A percentile compares a stretch with the other conserved stretches of the same genome.
phyloP scores from a whole-genome alignment of 192 early-diverging fungal species.

The Coemansia sp. region DNA sequence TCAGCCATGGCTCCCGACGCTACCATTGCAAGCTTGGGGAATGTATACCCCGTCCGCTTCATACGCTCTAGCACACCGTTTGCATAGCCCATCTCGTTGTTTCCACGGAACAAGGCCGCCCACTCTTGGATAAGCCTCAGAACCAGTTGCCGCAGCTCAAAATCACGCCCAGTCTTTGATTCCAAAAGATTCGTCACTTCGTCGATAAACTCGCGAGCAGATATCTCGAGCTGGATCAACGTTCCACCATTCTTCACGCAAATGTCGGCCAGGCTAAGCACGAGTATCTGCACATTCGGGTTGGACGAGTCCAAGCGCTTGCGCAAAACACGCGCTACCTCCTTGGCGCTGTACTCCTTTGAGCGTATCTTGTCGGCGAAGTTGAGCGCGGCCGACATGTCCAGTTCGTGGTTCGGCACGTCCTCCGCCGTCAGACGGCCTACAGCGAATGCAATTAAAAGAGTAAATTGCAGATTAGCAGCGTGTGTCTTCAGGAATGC shows the following conservation, averaged over 20 bases:
- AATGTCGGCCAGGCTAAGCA: constrained; percentile 86
- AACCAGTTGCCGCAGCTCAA: constrained; percentile 77
- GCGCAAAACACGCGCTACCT: constrained; percentile 77
- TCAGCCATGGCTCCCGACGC: constrained; percentile 77
- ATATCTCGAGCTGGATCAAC: constrained; percentile 85
- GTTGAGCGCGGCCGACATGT: constrained; percentile 83
- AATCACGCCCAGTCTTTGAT: constrained; percentile 63
- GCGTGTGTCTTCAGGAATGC: background rate
- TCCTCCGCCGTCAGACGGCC: constrained; percentile 90
- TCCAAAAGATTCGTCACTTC: constrained; percentile 67
- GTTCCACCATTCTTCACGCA: constrained; percentile 95
- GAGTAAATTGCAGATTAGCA: background rate
- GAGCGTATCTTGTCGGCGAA: constrained; percentile 93
- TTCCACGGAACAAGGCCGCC: constrained; percentile 81
- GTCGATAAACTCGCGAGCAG: constrained; percentile 90
- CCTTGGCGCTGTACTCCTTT: constrained; percentile 78
- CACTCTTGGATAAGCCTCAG: constrained; percentile 87
- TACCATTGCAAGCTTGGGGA: constrained; percentile 71
- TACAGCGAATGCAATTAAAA: constrained; percentile 30
- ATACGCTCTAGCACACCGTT: constrained; percentile 80
- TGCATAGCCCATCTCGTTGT: constrained; percentile 79
- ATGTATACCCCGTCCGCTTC: constrained; percentile 71
- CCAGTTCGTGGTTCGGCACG: constrained; percentile 82
- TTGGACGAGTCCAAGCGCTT: constrained; percentile 84
- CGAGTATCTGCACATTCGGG: constrained; percentile 92